Base-by-base conservation (phyloP, 116 monocot species). In the Posidonia oceanica region DNA sequence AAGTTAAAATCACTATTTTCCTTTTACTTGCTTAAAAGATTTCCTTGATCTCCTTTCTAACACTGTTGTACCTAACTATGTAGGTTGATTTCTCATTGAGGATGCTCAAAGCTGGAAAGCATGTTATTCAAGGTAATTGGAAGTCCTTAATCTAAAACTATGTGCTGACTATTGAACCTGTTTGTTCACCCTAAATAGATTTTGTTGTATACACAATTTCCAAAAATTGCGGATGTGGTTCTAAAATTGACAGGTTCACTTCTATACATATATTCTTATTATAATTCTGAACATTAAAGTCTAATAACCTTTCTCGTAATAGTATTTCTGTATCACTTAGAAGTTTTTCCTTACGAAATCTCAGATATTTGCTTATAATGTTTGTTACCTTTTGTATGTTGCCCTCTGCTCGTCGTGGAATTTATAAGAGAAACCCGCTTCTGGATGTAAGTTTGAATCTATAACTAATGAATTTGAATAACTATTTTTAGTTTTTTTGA, bases 91-190 rank as follows among this genome's bases (percentile, higher is more conserved):
- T 91, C 54, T 91, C 96, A 22, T 56, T 89, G 62, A 84, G 72
- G 74, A 83, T 91, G 86, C 72, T 96, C 64, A 82, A 55, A 70
- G 89, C 83, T 52, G 91, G 87, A 85, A 96, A 96, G 61, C 91
- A 96, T 82, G 96, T 96, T 42, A 81, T 96, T 77, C 96, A 96
- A 91, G 96, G 96, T 93, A 84, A 54, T 42, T 21, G 44, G n/a
- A 52, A 17, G n/a, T 4, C 38, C 4, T 15, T 64, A 17, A 38
- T 65, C 10, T 18, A n/a, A n/a, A 39, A 17, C n/a, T 39, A 39
- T 64, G 16, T 40, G 7, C 39, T 42, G 38, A 38, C 21, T 16
- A 63, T 63, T 29, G 29, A 29, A 29, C 29, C 29, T 29, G 29
- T 29, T 62, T 69, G 3, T 48, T 12, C 7, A 48, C 48, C 12